Evolutionary conservation across 1,284 basidiomycete species (phyloP).

Genomic region (Agaricales sp.): DNA sequence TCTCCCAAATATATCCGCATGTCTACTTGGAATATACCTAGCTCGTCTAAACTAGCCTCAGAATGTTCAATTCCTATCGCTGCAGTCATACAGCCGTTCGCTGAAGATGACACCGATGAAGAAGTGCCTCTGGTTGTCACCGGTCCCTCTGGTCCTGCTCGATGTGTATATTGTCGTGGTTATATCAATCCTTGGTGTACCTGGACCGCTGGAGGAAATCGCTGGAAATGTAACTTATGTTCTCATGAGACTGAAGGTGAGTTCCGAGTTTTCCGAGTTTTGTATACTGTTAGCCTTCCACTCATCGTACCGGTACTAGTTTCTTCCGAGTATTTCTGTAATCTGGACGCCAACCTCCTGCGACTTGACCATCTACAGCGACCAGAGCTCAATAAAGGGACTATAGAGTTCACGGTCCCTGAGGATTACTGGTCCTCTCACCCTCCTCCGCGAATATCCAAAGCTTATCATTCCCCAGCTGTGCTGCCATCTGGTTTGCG

Average conservation of each 20-base stretch:
- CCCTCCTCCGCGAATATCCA: conserved; percentile 39
- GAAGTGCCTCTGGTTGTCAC: conserved; percentile 70
- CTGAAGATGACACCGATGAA: conserved; percentile 77
- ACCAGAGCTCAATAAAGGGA: conserved; percentile 86
- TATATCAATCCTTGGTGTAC: conserved; percentile 96
- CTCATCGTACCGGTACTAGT: conserved; percentile 34
- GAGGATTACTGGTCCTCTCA: conserved; percentile 85
- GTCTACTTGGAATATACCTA: conserved; percentile 83
- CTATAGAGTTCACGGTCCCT: conserved; percentile 85
- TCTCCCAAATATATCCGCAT: conserved; percentile 83
- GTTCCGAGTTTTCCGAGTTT: no score
- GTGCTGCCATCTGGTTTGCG: conserved; percentile 38
- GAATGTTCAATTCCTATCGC: conserved; percentile 83
- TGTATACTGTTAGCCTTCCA: conserved; percentile 6
- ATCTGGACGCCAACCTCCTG: conserved; percentile 72
- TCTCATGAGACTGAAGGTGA: conserved; percentile 72
- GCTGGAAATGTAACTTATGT: conserved; percentile 94
- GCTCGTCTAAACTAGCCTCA: conserved; percentile 69
- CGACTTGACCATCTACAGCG: conserved; percentile 78
- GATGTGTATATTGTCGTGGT: conserved; percentile 80
- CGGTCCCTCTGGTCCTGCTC: conserved; percentile 64
- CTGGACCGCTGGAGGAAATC: conserved; percentile 78
- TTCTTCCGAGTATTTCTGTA: conserved; percentile 75
- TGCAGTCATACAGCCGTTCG: conserved; percentile 87
- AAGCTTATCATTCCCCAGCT: conserved; percentile 40